Percentiles rank a stretch among this genome's conserved stretches.
Conservation (phyloP, 106 monocot species). For the Acorus gramineus region DNA sequence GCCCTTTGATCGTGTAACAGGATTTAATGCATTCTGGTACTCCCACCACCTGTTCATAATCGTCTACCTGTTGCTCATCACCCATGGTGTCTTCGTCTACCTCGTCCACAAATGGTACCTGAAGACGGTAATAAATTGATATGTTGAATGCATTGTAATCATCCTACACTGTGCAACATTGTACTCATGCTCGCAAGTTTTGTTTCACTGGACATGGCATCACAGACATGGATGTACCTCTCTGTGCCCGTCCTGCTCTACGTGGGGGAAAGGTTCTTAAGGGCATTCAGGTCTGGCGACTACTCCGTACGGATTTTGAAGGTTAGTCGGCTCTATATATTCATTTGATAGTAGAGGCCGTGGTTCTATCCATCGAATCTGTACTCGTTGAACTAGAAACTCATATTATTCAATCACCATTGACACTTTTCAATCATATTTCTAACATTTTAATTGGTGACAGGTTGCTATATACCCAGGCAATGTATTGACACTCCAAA, state of each 20-base stretch:
- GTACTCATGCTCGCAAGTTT: too few species aligned
- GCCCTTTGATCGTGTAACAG: conserved; percentile 62
- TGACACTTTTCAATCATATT: too few species aligned
- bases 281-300: conserved; percentile 68
- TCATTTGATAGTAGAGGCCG: too few species aligned
- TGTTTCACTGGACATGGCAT: background rate
- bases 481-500: conserved; percentile 73
- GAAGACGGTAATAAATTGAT: conserved; percentile 46
- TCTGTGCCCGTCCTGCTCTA: conserved; percentile 64
- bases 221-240: conserved; percentile 94
- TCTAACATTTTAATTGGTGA: background rate
- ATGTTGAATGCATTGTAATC: background rate
- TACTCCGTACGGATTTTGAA: conserved; percentile 65
- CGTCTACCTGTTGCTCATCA: conserved; percentile 60
- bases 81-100: conserved; percentile 68
- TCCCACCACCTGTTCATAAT: conserved; percentile 77
- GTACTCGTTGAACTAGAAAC: too few species aligned
- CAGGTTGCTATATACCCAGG: conserved; percentile 97
- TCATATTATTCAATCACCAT: too few species aligned
- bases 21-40: conserved; percentile 98
- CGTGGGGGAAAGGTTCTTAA: conserved; percentile 59
- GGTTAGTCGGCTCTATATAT: conserved; percentile 20
- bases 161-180: too few species aligned
- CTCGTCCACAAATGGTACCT: conserved; percentile 45
- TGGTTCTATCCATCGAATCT: too few species aligned